phyloP scores from a whole-genome alignment of 2,329 filamentous ascomycete species.

The Neonectria faginata region DNA sequence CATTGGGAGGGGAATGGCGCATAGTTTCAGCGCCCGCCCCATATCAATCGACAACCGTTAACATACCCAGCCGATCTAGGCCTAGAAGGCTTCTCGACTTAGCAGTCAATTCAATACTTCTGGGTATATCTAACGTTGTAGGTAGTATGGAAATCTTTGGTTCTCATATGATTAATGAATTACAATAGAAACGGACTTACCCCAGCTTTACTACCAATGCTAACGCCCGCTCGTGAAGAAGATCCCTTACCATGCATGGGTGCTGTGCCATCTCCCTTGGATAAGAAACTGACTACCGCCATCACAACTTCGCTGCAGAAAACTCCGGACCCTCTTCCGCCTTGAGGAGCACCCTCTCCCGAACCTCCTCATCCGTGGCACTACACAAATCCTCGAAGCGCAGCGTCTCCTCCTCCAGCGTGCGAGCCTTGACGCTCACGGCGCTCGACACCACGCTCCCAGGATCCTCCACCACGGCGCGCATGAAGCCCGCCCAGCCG shows the following conservation, averaged over 20 bases:
- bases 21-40: too few relatives aligned
- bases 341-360: conserved; percentile 51
- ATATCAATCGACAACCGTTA: too few relatives aligned
- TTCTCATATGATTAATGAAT: neutral
- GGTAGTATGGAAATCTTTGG: neutral
- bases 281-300: neutral
- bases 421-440: conserved; percentile 62
- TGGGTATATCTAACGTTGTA: too few relatives aligned
- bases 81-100: too few relatives aligned
- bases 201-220: neutral
- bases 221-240: neutral
- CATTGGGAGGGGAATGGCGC: too few relatives aligned
- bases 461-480: conserved; percentile 52
- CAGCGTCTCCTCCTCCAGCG: conserved; percentile 61
- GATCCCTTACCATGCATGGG: too few relatives aligned
- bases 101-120: too few relatives aligned
- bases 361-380: conserved; percentile 58
- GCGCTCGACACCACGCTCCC: conserved; percentile 54
- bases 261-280: too few relatives aligned
- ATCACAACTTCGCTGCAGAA: conserved; percentile 48
- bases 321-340: conserved; percentile 30
- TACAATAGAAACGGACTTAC: neutral
- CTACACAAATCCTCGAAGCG: conserved; percentile 57
- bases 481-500: conserved; percentile 69
- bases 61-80: too few relatives aligned